A percentile compares a stretch with the other conserved stretches of the same genome.
Evolutionary conservation across 352 stramenopile genomes (phyloP).

Genomic region (Plasmopara muralis): DNA sequence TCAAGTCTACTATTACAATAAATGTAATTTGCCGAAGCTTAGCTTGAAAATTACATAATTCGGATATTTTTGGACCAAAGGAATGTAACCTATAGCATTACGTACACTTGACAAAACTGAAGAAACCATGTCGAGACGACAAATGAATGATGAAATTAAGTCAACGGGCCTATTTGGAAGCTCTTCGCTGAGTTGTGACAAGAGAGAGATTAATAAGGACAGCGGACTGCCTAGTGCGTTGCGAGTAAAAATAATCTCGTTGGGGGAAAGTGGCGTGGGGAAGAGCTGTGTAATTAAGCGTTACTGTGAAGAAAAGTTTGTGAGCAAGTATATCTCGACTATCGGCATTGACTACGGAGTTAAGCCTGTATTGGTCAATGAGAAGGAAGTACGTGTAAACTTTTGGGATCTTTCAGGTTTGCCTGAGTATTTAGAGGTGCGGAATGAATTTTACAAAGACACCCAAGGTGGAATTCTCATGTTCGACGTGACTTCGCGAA

Average conservation of each 20-base stretch:
- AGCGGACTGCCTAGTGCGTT: too few relatives aligned
- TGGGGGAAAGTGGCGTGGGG: slow-evolving; percentile 77
- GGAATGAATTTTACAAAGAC: slow-evolving; percentile 97
- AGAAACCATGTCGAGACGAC: slow-evolving; percentile 18
- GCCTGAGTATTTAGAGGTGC: slow-evolving; percentile 66
- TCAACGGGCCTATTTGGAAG: slow-evolving; percentile 22
- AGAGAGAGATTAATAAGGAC: too few relatives aligned
- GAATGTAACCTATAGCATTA: too few relatives aligned
- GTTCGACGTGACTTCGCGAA: slow-evolving; percentile 69
- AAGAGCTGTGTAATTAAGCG: slow-evolving; percentile 95
- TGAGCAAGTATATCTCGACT: slow-evolving; percentile 93
- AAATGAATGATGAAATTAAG: slow-evolving; percentile 62
- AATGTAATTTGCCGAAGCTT: too few relatives aligned
- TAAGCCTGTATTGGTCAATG: too few relatives aligned
- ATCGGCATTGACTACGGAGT: slow-evolving; percentile 93
- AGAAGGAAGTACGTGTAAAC: slow-evolving; percentile 68
- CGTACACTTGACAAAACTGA: too few relatives aligned
- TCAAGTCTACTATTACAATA: too few relatives aligned
- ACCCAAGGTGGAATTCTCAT: slow-evolving; percentile 70
- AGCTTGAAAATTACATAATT: too few relatives aligned
- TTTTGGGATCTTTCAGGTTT: slow-evolving; percentile 92
- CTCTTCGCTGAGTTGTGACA: slow-evolving; percentile 19
- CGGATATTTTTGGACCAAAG: too few relatives aligned
- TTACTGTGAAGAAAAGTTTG: slow-evolving; percentile 94
- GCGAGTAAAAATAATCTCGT: too few relatives aligned